Conservation (phyloP, 1,284 basidiomycete species). For the Apiotrichum porosum region DNA sequence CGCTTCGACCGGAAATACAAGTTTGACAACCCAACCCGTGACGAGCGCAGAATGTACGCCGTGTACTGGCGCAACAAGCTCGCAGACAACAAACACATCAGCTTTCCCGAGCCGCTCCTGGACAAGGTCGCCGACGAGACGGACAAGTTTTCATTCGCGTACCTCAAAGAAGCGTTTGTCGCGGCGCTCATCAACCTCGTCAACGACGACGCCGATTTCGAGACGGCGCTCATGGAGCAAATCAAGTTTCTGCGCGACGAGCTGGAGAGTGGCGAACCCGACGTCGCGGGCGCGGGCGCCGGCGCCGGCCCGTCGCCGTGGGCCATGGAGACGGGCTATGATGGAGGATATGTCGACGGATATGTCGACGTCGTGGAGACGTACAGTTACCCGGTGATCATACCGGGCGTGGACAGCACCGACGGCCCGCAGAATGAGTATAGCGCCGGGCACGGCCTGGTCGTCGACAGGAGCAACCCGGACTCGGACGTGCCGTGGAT, state of each 20-base stretch:
- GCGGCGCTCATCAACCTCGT: slow-evolving; percentile 33
- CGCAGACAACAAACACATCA: slow-evolving; percentile 56
- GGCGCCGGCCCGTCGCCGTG: no score
- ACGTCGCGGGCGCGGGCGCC: no score
- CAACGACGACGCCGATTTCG: slow-evolving; percentile 48
- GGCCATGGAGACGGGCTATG: no score
- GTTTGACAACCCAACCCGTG: slow-evolving; percentile 58
- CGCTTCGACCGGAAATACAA: slow-evolving; percentile 74
- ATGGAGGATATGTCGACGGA: no score
- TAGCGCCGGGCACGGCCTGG: no score
- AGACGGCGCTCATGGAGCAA: slow-evolving; percentile 54
- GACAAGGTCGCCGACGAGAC: slow-evolving; percentile 60
- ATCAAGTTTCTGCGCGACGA: slow-evolving; percentile 54
- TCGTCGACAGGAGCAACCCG: no score
- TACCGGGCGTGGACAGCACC: no score
- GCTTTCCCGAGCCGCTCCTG: slow-evolving; percentile 62
- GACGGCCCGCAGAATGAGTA: no score
- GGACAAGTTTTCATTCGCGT: slow-evolving; percentile 68
- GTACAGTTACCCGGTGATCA: no score
- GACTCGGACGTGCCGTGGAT: no score
- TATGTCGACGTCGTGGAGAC: no score
- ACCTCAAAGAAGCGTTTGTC: slow-evolving; percentile 70
- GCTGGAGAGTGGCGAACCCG: no score
- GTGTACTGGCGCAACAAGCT: slow-evolving; percentile 74
- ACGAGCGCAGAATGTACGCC: slow-evolving; percentile 62